Percentiles rank a stretch among this genome's conserved stretches.
Evolutionary conservation across 176 grass and related monocot genomes (phyloP).

Genomic region (Oryza brachyantha): DNA sequence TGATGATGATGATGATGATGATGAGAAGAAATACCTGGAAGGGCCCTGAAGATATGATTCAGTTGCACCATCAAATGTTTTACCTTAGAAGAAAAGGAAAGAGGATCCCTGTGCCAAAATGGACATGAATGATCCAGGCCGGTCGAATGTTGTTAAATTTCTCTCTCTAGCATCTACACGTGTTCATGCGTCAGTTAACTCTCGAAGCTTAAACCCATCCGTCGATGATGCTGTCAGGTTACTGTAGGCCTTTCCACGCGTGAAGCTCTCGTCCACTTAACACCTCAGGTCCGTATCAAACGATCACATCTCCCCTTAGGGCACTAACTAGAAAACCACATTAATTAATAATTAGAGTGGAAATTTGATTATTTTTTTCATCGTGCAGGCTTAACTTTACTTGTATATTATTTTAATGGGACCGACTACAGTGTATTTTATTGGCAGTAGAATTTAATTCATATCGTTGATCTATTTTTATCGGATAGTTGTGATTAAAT

Average conservation of each 20-base stretch:
- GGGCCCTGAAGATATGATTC: not conserved
- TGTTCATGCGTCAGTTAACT: not conserved
- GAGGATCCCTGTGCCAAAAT: not conserved
- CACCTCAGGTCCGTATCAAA: not conserved
- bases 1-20: too few relatives aligned
- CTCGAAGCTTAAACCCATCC: not conserved
- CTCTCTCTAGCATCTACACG: not conserved
- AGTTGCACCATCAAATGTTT: not conserved
- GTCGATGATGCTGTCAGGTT: not conserved
- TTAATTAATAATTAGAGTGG: not conserved
- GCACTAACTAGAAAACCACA: not conserved
- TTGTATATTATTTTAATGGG: too few relatives aligned
- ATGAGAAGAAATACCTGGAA: too few relatives aligned
- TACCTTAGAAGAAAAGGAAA: not conserved
- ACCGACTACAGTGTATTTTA: too few relatives aligned
- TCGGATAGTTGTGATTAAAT: too few relatives aligned
- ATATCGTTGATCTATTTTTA: too few relatives aligned
- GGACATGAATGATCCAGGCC: not conserved
- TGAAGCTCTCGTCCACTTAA: slow-evolving; percentile 9
- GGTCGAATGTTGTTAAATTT: not conserved
- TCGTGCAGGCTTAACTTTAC: not conserved
- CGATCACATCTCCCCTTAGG: not conserved
- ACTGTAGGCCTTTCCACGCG: not conserved
- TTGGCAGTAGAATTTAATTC: too few relatives aligned
- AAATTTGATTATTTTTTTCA: not conserved